A percentile compares a stretch with the other conserved stretches of the same genome.
Conservation (phyloP, 108 stramenopile species). For the Cylindrotheca closterium region DNA sequence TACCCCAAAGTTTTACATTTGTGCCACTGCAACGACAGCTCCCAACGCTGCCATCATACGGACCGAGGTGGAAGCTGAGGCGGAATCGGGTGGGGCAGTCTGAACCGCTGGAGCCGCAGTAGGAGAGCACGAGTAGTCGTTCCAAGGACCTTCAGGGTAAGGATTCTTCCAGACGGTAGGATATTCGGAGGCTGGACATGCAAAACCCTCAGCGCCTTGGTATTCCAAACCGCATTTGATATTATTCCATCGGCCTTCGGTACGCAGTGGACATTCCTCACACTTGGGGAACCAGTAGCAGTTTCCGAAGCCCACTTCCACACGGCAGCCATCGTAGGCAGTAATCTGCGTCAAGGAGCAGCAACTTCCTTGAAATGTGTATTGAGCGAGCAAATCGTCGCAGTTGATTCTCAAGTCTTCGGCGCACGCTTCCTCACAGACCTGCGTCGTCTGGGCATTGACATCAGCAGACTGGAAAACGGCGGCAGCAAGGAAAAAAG, state of each 20-base stretch:
- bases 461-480: background rate
- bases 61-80: background rate
- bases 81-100: background rate
- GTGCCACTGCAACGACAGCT: background rate
- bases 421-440: conserved; percentile 16
- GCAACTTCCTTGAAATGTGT: conserved; percentile 26
- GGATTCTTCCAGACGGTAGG: background rate
- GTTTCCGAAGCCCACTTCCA: conserved; percentile 22
- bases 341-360: conserved; percentile 25
- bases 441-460: conserved; percentile 5
- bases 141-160: background rate
- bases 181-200: background rate
- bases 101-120: background rate
- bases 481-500: background rate
- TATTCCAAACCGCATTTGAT: conserved; percentile 3
- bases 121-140: background rate
- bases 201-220: background rate
- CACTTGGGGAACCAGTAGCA: conserved; percentile 29
- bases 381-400: conserved; percentile 14
- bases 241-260: background rate
- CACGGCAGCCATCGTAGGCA: conserved; percentile 26
- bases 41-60: background rate
- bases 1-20: background rate
- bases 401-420: conserved; percentile 11
- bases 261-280: conserved; percentile 7